These are phyloP conservation scores for Neurospora sp. DNA, from an alignment of 495 filamentous ascomycete genomes.

Conservation along the genomic window DNA sequence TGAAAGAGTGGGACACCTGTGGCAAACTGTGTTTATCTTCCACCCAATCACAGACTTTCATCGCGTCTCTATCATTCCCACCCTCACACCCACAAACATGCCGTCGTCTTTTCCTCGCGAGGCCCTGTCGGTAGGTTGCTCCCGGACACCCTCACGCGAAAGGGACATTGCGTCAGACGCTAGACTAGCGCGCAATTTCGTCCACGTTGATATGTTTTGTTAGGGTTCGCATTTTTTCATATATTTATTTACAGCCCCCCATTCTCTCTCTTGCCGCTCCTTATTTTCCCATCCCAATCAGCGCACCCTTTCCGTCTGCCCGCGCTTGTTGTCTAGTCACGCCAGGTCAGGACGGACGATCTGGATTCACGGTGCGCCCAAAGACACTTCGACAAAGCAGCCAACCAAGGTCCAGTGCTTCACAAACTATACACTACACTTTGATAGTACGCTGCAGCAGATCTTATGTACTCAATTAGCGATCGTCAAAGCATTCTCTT, in stretches of 20 bases:
- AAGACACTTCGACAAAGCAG: background rate
- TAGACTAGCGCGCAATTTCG: conserved; percentile 9
- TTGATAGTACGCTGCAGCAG: background rate
- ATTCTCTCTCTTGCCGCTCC: background rate
- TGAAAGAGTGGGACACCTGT: conserved; percentile 12
- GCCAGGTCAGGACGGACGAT: background rate
- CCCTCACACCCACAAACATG: background rate
- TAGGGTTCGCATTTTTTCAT: background rate
- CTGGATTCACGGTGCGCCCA: background rate
- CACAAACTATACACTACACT: background rate
- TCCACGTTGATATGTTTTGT: background rate
- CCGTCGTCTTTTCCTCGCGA: background rate
- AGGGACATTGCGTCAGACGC: conserved; percentile 14
- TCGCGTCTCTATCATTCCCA: conserved; percentile 2
- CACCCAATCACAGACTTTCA: conserved; percentile 14
- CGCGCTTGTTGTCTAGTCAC: background rate
- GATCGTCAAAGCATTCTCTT: background rate
- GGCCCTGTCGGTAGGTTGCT: background rate
- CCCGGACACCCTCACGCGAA: background rate
- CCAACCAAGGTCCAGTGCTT: background rate
- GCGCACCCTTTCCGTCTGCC: background rate
- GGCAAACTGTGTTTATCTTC: conserved; percentile 10
- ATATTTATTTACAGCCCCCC: background rate
- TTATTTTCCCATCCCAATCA: background rate
- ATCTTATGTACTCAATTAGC: background rate